A percentile compares a stretch with the other conserved stretches of the same genome.
phyloP scores from a whole-genome alignment of 805 yeast species.

The Kluyveromyces lactis region DNA sequence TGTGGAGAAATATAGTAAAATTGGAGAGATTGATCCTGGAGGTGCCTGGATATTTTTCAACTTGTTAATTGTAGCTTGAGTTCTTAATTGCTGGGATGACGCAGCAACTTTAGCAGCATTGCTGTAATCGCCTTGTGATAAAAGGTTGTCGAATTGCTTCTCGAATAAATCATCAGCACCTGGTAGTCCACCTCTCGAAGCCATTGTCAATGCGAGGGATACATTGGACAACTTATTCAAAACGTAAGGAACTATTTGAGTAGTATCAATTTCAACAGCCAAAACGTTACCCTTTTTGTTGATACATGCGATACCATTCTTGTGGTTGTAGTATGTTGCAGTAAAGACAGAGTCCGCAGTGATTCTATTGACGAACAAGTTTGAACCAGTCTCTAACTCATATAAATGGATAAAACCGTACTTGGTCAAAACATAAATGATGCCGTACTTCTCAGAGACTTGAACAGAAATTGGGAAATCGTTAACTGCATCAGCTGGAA shows the following conservation, averaged over 20 bases:
- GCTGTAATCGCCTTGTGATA: constrained; percentile 77
- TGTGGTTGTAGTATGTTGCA: constrained; percentile 61
- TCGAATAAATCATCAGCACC: constrained; percentile 91
- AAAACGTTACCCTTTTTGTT: constrained; percentile 94
- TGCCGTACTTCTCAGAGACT: constrained; percentile 77
- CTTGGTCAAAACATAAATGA: constrained; percentile 84
- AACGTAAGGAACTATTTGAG: constrained; percentile 82
- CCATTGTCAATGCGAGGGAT: constrained; percentile 74
- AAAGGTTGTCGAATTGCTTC: constrained; percentile 83
- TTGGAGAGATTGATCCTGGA: constrained; percentile 93
- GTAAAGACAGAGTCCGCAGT: constrained; percentile 94
- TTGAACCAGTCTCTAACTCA: constrained; percentile 87
- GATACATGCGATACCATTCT: constrained; percentile 83
- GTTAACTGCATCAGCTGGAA: constrained; percentile 92
- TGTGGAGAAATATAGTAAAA: constrained; percentile 84
- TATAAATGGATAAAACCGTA: constrained; percentile 94
- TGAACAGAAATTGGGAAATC: constrained; percentile 95
- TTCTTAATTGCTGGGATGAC: constrained; percentile 84
- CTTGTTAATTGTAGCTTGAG: constrained; percentile 88
- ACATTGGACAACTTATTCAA: constrained; percentile 81
- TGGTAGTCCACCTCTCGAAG: constrained; percentile 92
- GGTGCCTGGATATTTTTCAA: constrained; percentile 84
- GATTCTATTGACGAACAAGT: constrained; percentile 91
- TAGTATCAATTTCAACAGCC: constrained; percentile 80
- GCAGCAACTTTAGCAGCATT: constrained; percentile 97